Conservation (phyloP, 805 yeast genomes). For the Wickerhamomyces rabaulensis region DNA sequence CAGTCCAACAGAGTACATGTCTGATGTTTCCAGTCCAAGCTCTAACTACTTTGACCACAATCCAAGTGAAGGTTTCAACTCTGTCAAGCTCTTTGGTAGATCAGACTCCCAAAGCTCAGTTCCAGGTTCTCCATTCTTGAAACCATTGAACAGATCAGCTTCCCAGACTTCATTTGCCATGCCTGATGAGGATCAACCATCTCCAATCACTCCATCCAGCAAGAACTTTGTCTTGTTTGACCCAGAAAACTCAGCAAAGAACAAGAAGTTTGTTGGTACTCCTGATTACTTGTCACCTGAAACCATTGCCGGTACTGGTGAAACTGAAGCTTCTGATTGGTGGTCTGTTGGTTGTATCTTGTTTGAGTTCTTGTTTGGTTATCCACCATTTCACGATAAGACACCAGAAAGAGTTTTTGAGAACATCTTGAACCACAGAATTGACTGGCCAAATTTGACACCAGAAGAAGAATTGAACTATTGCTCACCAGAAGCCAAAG, state of each 20-base stretch:
- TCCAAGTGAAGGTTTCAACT: constrained; percentile 1
- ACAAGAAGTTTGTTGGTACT: constrained; percentile 83
- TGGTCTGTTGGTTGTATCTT: constrained; percentile 97
- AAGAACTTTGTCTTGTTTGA: constrained; percentile 63
- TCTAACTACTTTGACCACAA: constrained; percentile 24
- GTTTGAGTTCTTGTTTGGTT: constrained; percentile 88
- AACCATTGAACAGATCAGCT: constrained; percentile 43
- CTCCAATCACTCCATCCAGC: constrained; percentile 6
- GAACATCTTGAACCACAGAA: constrained; percentile 66
- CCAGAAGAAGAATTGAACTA: constrained; percentile 46
- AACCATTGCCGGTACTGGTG: constrained; percentile 79
- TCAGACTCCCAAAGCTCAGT: constrained; percentile 14
- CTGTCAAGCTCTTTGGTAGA: constrained; percentile 2
- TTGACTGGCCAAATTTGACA: constrained; percentile 78
- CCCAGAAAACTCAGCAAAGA: constrained; percentile 53
- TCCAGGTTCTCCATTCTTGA: constrained; percentile 42
- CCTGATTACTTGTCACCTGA: constrained; percentile 98
- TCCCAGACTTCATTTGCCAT: constrained; percentile 56
- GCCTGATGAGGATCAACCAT: constrained; percentile 40
- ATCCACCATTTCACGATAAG: constrained; percentile 88
- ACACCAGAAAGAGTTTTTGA: constrained; percentile 78
- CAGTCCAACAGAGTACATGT: constrained; percentile 9
- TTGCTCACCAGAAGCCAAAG: constrained; percentile 66
- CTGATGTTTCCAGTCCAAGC: constrained; percentile 24
- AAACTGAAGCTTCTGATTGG: constrained; percentile 88